Conservation (phyloP, 176 grass and related monocot species). For the Phyllostachys edulis region DNA sequence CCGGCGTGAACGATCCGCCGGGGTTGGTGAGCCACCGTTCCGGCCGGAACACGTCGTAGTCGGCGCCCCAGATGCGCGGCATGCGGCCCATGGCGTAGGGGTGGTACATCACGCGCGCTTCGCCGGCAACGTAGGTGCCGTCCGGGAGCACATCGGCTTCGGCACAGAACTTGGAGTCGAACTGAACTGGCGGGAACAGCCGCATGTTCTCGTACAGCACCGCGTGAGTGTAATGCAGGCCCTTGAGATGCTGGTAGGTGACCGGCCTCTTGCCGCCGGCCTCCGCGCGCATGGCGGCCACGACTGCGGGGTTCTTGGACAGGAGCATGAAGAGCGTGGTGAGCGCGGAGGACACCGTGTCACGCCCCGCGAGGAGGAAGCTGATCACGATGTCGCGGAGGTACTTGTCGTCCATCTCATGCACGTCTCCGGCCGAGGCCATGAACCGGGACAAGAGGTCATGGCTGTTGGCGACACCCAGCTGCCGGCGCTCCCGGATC, state of each 20-base stretch:
- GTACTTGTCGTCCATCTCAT: slow-evolving; percentile 45
- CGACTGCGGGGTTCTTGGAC: slow-evolving; percentile 47
- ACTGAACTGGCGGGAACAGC: slow-evolving; percentile 64
- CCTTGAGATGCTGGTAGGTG: slow-evolving; percentile 49
- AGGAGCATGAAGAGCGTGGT: slow-evolving; percentile 78
- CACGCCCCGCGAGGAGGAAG: slow-evolving; percentile 81
- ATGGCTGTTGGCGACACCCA: slow-evolving; percentile 24
- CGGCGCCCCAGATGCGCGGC: slow-evolving; percentile 63
- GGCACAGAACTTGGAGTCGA: slow-evolving; percentile 75
- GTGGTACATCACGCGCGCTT: slow-evolving; percentile 63
- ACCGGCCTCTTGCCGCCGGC: neutral
- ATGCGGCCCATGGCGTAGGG: slow-evolving; percentile 83
- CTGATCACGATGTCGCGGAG: slow-evolving; percentile 92
- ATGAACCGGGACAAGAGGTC: slow-evolving; percentile 88
- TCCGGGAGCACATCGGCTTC: slow-evolving; percentile 66
- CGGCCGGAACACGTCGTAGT: slow-evolving; percentile 48
- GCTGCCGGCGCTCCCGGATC: slow-evolving; percentile 53
- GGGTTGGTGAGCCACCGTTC: slow-evolving; percentile 54
- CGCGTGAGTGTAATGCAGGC: slow-evolving; percentile 58
- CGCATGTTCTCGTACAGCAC: slow-evolving; percentile 72
- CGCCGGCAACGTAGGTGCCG: slow-evolving; percentile 46
- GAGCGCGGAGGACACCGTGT: slow-evolving; percentile 75
- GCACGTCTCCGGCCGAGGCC: neutral
- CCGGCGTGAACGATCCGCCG: slow-evolving; percentile 38
- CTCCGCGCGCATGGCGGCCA: slow-evolving; percentile 35